Base-by-base conservation (phyloP, 176 grass and related monocot genomes). In the Avena sativa region DNA sequence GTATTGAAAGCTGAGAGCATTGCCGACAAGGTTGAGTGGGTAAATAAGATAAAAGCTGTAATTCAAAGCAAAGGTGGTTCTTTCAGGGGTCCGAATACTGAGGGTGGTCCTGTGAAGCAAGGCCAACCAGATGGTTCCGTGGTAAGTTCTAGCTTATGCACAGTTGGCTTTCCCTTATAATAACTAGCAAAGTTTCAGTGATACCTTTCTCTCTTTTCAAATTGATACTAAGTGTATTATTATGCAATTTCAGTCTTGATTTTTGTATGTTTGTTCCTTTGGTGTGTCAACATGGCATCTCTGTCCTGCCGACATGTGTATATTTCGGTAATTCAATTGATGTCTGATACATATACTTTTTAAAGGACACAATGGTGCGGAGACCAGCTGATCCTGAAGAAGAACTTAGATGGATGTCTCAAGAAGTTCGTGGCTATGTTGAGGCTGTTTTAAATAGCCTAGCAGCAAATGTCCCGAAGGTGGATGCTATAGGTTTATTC, bases 331-430 rank as follows among this genome's bases (percentile, higher is more conserved):
- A 66, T 79, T 70, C 73, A 88, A 81, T 74, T 84, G 76, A 58
- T n/a, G 74, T 89, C 11, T 88, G 67, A 78, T 84, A 20, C 19
- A 30, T 79, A 4, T 77, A 52, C 76, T 51, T 70, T 83, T 86
- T 2, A 40, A 80, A 97, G 95, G 95, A 94, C 50, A 78, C 88
- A 66, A 92, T 94, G 90, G 66, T 81, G 52, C 87, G 97, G 74
- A 94, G 89, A 87, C 97, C 92, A 59, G 97, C 92, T 81, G 94
- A 99, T 93, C 97, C 97, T 74, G 97, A 96, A 84, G 97, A 96
- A 90, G 97, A 99, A 66, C 92, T 99, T 82, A 87, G 92, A 83
- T 99, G 97, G 97, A 99, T 99, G 97, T 94, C 97, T 77, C 97
- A 96, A 83, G 97, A 99, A 99, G 92, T 99, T 65, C 97, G 97